Evolutionary conservation across 1,284 basidiomycete genomes (phyloP).

Genomic region (Apiotrichum domesticum): DNA sequence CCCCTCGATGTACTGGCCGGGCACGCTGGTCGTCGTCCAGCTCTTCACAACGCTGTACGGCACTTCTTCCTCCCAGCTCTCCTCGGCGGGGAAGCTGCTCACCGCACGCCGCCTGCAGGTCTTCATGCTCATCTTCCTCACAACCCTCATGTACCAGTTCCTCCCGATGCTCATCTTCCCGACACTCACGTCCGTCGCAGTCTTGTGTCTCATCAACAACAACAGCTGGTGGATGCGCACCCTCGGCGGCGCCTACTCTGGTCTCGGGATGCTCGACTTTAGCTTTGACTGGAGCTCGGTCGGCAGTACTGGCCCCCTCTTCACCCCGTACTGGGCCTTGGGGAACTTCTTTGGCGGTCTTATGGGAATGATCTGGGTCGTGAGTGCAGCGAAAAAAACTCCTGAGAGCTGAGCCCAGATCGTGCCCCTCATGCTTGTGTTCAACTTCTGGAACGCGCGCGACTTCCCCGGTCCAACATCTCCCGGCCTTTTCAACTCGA

Average conservation of each 20-base stretch:
- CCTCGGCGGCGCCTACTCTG: slow-evolving; percentile 50
- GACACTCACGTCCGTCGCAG: slow-evolving; percentile 49
- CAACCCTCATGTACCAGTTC: slow-evolving; percentile 49
- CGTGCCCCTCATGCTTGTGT: slow-evolving; percentile 47
- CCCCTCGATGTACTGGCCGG: slow-evolving; percentile 49
- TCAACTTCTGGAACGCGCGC: slow-evolving; percentile 50
- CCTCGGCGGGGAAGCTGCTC: slow-evolving; percentile 25
- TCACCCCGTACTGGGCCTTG: slow-evolving; percentile 52
- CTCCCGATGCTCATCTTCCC: slow-evolving; percentile 51
- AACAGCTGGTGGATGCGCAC: slow-evolving; percentile 45
- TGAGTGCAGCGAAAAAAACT: slow-evolving; percentile 19
- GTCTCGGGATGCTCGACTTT: slow-evolving; percentile 51
- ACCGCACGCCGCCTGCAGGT: slow-evolving; percentile 46
- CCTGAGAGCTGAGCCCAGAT: slow-evolving; percentile 19
- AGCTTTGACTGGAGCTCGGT: slow-evolving; percentile 52
- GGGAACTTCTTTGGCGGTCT: slow-evolving; percentile 45
- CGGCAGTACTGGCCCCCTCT: slow-evolving; percentile 49
- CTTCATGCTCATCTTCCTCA: slow-evolving; percentile 47
- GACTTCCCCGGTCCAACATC: slow-evolving; percentile 41
- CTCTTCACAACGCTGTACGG: slow-evolving; percentile 52
- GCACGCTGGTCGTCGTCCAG: slow-evolving; percentile 49
- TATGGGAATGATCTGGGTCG: slow-evolving; percentile 49
- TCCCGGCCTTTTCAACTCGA: slow-evolving; percentile 43
- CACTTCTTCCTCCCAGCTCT: slow-evolving; percentile 10
- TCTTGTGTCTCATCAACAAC: slow-evolving; percentile 50